Evolutionary conservation across 495 filamentous ascomycete genomes (phyloP).

Genomic region (Aspergillus carlsbadensis): DNA sequence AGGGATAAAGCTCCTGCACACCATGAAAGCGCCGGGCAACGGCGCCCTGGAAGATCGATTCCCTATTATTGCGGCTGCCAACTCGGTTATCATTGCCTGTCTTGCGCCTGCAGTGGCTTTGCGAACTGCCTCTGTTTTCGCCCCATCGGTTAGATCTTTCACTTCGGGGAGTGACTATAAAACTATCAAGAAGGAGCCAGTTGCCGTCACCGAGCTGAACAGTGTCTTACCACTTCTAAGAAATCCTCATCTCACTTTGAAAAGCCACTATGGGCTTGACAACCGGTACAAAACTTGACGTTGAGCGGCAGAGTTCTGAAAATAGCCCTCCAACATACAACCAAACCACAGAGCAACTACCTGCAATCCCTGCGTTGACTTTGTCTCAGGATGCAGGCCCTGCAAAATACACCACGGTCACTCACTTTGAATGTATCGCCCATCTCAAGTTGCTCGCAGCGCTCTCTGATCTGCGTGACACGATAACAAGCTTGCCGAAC

Average conservation of each 20-base stretch:
- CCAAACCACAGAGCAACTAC: conserved; percentile 7
- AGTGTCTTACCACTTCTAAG: not conserved
- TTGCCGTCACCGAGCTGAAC: no score
- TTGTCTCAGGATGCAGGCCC: conserved; percentile 17
- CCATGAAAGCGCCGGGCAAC: not conserved
- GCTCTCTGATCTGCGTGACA: conserved; percentile 66
- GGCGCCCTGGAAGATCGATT: not conserved
- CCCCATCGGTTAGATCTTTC: not conserved
- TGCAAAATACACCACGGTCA: conserved; percentile 22
- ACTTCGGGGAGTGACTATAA: not conserved
- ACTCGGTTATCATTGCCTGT: not conserved
- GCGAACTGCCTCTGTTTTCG: not conserved
- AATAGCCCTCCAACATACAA: conserved; percentile 22
- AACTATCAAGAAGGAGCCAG: not conserved
- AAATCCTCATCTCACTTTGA: not conserved
- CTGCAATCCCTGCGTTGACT: conserved; percentile 17
- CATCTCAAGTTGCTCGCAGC: conserved; percentile 77
- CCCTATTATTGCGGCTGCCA: not conserved
- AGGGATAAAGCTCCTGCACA: not conserved
- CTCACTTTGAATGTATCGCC: conserved; percentile 56
- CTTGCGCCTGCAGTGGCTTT: not conserved
- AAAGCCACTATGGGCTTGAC: conserved; percentile 9
- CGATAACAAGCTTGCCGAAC: conserved; percentile 60
- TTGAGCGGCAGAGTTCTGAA: not conserved
- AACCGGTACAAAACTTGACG: not conserved